A percentile compares a stretch with the other conserved stretches of the same genome.
Evolutionary conservation across 495 filamentous ascomycete species (phyloP).

Genomic region (Sordaria brevicollis): DNA sequence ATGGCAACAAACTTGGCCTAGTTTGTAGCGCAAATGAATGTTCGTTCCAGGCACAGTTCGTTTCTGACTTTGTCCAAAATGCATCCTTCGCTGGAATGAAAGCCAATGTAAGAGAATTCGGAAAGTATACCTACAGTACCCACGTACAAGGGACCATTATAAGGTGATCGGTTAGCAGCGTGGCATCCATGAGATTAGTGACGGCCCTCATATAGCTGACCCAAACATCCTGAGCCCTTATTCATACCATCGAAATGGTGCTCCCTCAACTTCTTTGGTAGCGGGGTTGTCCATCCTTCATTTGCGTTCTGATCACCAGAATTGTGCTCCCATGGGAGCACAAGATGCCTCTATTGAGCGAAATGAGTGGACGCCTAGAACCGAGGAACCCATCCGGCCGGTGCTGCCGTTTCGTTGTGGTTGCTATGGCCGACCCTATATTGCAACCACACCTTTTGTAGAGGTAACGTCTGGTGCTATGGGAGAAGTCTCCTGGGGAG

Average conservation of each 20-base stretch:
- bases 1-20: neutral
- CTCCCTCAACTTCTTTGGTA: neutral
- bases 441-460: slow-evolving; percentile 17
- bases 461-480: neutral
- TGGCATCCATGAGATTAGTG: slow-evolving; percentile 5
- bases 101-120: neutral
- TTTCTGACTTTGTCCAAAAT: neutral
- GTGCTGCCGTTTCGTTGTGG: slow-evolving; percentile 5
- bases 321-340: neutral
- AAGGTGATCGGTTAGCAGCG: neutral
- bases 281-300: neutral
- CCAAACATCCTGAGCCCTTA: neutral
- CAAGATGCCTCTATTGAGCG: neutral
- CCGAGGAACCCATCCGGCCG: slow-evolving; percentile 4
- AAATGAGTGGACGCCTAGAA: slow-evolving; percentile 1
- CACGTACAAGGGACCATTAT: neutral
- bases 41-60: neutral
- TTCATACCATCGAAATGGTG: neutral
- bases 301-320: slow-evolving; percentile 4
- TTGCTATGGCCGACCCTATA: slow-evolving; percentile 10
- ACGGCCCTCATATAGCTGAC: neutral
- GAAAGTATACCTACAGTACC: neutral
- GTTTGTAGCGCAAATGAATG: neutral
- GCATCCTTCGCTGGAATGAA: neutral
- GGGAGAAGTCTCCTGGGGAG: neutral